These are phyloP conservation scores for Silene coronaria DNA, from an alignment of 179 eudicot species.

Conservation along the genomic window DNA sequence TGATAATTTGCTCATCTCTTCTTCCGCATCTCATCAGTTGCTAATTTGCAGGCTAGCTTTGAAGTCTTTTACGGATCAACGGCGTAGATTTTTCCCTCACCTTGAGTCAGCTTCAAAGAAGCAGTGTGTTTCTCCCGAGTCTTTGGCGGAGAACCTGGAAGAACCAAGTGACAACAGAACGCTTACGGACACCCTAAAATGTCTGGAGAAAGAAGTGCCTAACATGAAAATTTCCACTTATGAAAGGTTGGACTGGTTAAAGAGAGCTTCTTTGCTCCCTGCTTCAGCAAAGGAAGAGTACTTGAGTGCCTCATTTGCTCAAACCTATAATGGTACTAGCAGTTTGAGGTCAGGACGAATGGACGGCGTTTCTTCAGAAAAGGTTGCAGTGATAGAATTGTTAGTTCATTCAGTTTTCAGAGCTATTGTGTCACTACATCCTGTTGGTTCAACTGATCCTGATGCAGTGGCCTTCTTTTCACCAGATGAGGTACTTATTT, in stretches of 20 bases:
- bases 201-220: slow-evolving; percentile 58
- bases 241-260: slow-evolving; percentile 77
- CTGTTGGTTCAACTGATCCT: slow-evolving; percentile 81
- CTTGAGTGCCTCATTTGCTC: slow-evolving; percentile 44
- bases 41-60: slow-evolving; percentile 68
- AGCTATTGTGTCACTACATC: slow-evolving; percentile 82
- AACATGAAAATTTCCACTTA: slow-evolving; percentile 53
- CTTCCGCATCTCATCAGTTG: slow-evolving; percentile 11
- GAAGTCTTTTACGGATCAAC: slow-evolving; percentile 87
- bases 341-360: slow-evolving; percentile 44
- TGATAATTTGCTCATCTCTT: not conserved
- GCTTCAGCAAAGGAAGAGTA: slow-evolving; percentile 45
- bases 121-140: slow-evolving; percentile 42
- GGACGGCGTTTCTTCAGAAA: slow-evolving; percentile 37
- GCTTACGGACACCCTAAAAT: slow-evolving; percentile 43
- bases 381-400: slow-evolving; percentile 73
- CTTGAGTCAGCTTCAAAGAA: slow-evolving; percentile 63
- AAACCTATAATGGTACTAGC: slow-evolving; percentile 44
- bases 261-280: slow-evolving; percentile 64
- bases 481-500: slow-evolving; percentile 75
- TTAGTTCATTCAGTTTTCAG: slow-evolving; percentile 67
- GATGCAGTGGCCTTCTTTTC: slow-evolving; percentile 94
- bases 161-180: slow-evolving; percentile 43
- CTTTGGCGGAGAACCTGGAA: slow-evolving; percentile 44
- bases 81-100: slow-evolving; percentile 80